phyloP scores from a whole-genome alignment of 1,284 basidiomycete genomes.

The Somion occarium region DNA sequence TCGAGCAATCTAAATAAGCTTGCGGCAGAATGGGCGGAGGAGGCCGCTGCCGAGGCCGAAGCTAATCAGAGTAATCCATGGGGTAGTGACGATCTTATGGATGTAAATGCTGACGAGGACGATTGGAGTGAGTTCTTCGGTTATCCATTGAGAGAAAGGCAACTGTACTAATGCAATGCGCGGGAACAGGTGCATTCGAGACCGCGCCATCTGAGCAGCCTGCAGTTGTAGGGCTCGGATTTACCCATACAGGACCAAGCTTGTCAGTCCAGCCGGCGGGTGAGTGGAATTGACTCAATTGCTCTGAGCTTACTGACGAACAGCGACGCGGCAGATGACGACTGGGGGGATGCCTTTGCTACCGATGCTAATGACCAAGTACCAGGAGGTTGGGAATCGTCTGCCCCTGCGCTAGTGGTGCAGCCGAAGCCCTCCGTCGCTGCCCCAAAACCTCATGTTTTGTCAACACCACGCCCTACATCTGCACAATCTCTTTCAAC shows the following conservation, averaged over 20 bases:
- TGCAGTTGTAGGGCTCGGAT: constrained; percentile 10
- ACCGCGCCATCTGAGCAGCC: constrained; percentile 43
- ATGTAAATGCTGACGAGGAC: constrained; percentile 85
- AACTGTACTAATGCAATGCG: background rate
- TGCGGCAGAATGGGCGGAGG: constrained; percentile 54
- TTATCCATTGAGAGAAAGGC: background rate
- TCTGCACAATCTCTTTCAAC: constrained; percentile 20
- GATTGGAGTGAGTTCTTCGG: constrained; percentile 75
- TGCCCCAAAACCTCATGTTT: constrained; percentile 5
- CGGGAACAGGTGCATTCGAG: constrained; percentile 71
- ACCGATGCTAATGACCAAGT: background rate
- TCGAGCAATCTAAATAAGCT: constrained; percentile 27
- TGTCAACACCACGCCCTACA: constrained; percentile 7
- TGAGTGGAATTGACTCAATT: too few species aligned
- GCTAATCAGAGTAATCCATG: constrained; percentile 55
- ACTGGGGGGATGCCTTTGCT: background rate
- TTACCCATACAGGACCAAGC: background rate
- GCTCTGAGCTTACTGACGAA: too few species aligned
- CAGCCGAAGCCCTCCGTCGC: constrained; percentile 8
- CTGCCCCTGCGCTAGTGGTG: constrained; percentile 12
- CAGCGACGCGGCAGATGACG: background rate
- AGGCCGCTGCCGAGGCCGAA: constrained; percentile 43
- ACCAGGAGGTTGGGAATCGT: constrained; percentile 4
- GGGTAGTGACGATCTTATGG: constrained; percentile 79
- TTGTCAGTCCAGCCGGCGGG: background rate